A percentile compares a stretch with the other conserved stretches of the same genome.
phyloP scores from a whole-genome alignment of 2,329 filamentous ascomycete genomes.

The Colletotrichum graminicola region DNA sequence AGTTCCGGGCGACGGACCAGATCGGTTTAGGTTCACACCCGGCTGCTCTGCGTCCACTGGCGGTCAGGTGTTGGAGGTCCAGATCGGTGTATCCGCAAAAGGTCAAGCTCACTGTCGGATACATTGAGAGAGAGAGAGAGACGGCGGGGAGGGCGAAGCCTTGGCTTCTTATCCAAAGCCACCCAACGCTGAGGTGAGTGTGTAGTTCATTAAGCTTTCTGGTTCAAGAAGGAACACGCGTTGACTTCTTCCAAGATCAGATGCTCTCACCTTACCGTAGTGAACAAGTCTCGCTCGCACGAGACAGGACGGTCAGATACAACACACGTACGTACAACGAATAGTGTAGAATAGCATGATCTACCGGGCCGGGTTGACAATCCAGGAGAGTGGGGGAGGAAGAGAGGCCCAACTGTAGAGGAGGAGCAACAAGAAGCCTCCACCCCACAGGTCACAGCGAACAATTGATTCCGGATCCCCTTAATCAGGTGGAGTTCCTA shows the following conservation, averaged over 20 bases:
- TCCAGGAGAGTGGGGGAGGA: background rate
- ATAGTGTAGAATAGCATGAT: background rate
- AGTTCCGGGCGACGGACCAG: conserved; percentile 12
- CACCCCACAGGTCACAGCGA: too few relatives aligned
- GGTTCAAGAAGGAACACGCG: background rate
- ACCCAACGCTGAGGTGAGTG: background rate
- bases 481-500: too few relatives aligned
- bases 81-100: conserved; percentile 7
- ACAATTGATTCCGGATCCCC: too few relatives aligned
- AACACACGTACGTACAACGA: background rate
- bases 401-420: background rate
- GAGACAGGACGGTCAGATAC: background rate
- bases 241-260: conserved; percentile 9
- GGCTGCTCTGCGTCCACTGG: background rate
- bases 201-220: background rate
- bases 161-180: conserved; percentile 8
- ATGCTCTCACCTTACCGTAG: background rate
- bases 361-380: background rate
- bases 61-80: conserved; percentile 14
- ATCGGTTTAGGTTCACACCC: conserved; percentile 17
- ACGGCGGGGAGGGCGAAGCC: conserved; percentile 3
- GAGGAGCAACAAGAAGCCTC: conserved; percentile 1
- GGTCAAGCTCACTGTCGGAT: conserved; percentile 2
- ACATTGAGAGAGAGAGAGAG: background rate
- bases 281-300: conserved; percentile 1